Evolutionary conservation across 2,329 filamentous ascomycete genomes (phyloP).

Genomic region (Teratosphaeria destructans): DNA sequence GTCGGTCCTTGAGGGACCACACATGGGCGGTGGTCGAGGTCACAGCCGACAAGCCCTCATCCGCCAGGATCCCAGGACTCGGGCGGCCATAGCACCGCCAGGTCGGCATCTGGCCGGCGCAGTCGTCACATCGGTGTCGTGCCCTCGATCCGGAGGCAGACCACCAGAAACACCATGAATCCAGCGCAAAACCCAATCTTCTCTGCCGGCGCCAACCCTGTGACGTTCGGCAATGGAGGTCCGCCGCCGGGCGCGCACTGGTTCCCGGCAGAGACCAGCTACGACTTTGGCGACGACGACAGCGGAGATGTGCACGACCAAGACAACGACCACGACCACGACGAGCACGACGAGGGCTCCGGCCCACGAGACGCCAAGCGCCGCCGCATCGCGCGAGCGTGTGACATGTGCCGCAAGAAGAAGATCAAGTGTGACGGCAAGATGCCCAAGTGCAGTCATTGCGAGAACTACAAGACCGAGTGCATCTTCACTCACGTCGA

Average conservation of each 20-base stretch:
- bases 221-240: neutral
- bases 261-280: slow-evolving; percentile 1
- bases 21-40: neutral
- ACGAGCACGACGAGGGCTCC: slow-evolving; percentile 16
- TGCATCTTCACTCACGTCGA: slow-evolving; percentile 97
- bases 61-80: neutral
- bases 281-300: slow-evolving; percentile 7
- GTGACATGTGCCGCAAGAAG: slow-evolving; percentile 91
- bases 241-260: slow-evolving; percentile 2
- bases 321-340: slow-evolving; percentile 12
- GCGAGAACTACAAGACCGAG: slow-evolving; percentile 94
- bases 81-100: neutral
- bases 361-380: slow-evolving; percentile 61
- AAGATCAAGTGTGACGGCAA: slow-evolving; percentile 98
- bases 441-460: slow-evolving; percentile 88
- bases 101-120: neutral
- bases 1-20: neutral
- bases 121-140: neutral
- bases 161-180: neutral
- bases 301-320: slow-evolving; percentile 7
- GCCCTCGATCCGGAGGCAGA: neutral
- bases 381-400: slow-evolving; percentile 78
- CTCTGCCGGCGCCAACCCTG: neutral
- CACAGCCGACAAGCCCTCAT: neutral
- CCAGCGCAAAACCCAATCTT: neutral